Conservation (phyloP, 2,329 filamentous ascomycete species). For the Neopestalotiopsis clavispora region DNA sequence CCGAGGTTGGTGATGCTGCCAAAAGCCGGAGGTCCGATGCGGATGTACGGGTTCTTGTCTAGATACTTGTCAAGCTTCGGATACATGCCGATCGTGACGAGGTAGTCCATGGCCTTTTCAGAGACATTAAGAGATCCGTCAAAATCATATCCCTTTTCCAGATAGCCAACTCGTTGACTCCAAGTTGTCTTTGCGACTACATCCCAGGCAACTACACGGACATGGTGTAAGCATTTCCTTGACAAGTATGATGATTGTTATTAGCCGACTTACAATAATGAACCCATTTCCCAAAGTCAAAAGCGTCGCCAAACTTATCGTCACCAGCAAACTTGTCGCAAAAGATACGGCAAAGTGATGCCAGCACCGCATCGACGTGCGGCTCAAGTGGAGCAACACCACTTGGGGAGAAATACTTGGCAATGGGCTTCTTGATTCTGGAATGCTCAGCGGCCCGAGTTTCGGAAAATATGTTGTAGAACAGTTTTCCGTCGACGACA, state of each 20-base stretch:
- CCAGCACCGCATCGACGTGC: slow-evolving; percentile 30
- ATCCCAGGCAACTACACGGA: slow-evolving; percentile 40
- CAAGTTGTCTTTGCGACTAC: slow-evolving; percentile 48
- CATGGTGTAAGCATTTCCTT: not conserved
- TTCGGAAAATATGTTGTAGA: slow-evolving; percentile 43
- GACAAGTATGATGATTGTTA: not conserved
- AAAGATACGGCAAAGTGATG: slow-evolving; percentile 23
- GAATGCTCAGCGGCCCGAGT: slow-evolving; percentile 38
- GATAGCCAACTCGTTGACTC: slow-evolving; percentile 45
- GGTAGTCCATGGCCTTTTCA: slow-evolving; percentile 39
- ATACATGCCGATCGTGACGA: slow-evolving; percentile 32
- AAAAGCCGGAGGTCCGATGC: slow-evolving; percentile 14
- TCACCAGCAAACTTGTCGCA: slow-evolving; percentile 36
- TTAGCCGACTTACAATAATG: slow-evolving; percentile 39
- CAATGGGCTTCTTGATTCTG: slow-evolving; percentile 41
- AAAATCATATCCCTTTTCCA: slow-evolving; percentile 42
- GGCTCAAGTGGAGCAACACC: slow-evolving; percentile 35
- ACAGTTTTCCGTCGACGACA: slow-evolving; percentile 39
- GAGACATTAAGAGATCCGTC: slow-evolving; percentile 39
- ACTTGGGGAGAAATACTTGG: slow-evolving; percentile 38
- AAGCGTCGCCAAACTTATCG: slow-evolving; percentile 26
- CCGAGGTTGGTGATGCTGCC: not conserved
- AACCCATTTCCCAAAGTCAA: slow-evolving; percentile 47
- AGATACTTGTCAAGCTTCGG: slow-evolving; percentile 40
- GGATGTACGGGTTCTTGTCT: slow-evolving; percentile 40